Evolutionary conservation across 1,284 basidiomycete species (phyloP), one percentile per base, ranked within the genome.

Genomic region (Austroboletus olivaceoglutinosus): DNA sequence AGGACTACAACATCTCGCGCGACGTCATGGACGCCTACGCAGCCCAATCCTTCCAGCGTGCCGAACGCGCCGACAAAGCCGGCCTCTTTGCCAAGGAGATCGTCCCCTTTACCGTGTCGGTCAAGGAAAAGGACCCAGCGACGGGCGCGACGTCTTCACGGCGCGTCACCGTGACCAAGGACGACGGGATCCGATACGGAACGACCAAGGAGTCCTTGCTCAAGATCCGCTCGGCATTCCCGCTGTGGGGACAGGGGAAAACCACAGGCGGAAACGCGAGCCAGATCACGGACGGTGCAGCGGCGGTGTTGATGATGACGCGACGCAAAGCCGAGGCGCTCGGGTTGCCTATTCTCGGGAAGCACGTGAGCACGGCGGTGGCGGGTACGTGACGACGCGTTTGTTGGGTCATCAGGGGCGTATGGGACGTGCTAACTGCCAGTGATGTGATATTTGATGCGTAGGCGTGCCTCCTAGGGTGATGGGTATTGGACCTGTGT

Each of bases 241-340:
- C 91, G 34, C 89, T 94, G 60, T 95, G 91, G 91, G 86, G 85
- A 3, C 83, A 83, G 10, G 70, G 75, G 2, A 79, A 80, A 39
- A 92, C 90, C 16, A 94, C 92, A 6, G 91, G 89, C n/a, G 92
- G 92, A 19, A 96, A 95, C 70, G 91, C 93, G 21, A 86, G 82
- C 57, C 89, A 90, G 65, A 80, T 95, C 53, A 93, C 93, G 6
- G 93, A 96, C 63, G 93, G 93, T 18, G 91, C 88, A 9, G 91
- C 93, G 0, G 89, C 91, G 15, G 83, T 92, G 2, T 62, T 96
- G 53, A 68, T 96, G 56, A 96, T 95, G 93, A 86, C 82, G n/a
- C 75, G 93, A 53, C 76, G 76, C 52, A 91, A 90, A 68, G 93
- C 93, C 5, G 85, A 92, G 63, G 82, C 86, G 62, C 76, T 93